Conservation (phyloP, 140 eudicot genomes). For the Bidens hawaiensis region DNA sequence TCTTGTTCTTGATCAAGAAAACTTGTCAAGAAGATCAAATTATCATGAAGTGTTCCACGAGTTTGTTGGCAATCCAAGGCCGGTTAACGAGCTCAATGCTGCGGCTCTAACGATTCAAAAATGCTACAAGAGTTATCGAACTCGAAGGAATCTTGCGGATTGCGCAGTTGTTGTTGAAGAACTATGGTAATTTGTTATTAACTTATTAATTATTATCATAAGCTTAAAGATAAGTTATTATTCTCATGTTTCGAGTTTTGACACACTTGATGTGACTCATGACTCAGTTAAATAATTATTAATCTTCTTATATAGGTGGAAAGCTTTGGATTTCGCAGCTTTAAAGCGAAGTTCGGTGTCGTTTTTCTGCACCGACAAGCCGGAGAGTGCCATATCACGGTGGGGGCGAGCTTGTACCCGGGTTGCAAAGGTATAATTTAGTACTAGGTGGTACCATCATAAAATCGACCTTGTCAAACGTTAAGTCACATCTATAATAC, state of each 20-base stretch:
- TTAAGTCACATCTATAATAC: not conserved
- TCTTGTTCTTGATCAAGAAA: conserved; percentile 37
- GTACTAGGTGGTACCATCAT: not conserved
- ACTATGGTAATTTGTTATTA: conserved; percentile 45
- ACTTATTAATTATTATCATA: not conserved
- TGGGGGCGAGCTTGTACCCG: conserved; percentile 67
- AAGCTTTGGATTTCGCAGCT: conserved; percentile 57
- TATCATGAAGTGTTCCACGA: conserved; percentile 16
- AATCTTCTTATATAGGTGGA: conserved; percentile 47
- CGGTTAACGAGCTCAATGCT: conserved; percentile 48
- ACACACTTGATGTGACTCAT: too few species aligned
- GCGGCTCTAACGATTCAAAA: conserved; percentile 64
- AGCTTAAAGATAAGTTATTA: not conserved
- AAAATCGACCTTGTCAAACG: conserved; percentile 11
- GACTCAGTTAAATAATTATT: too few species aligned
- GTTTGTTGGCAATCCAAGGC: conserved; percentile 17
- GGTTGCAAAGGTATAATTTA: conserved; percentile 55
- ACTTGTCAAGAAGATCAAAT: not conserved
- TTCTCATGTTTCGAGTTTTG: too few species aligned
- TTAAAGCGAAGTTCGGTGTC: conserved; percentile 47
- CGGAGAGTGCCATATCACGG: conserved; percentile 56
- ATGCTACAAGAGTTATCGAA: conserved; percentile 56
- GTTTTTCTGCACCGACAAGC: conserved; percentile 40
- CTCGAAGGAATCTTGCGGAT: conserved; percentile 72
- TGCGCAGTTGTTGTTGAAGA: conserved; percentile 75